phyloP scores from a whole-genome alignment of 352 stramenopile genomes.

The Saprolegnia parasitica region DNA sequence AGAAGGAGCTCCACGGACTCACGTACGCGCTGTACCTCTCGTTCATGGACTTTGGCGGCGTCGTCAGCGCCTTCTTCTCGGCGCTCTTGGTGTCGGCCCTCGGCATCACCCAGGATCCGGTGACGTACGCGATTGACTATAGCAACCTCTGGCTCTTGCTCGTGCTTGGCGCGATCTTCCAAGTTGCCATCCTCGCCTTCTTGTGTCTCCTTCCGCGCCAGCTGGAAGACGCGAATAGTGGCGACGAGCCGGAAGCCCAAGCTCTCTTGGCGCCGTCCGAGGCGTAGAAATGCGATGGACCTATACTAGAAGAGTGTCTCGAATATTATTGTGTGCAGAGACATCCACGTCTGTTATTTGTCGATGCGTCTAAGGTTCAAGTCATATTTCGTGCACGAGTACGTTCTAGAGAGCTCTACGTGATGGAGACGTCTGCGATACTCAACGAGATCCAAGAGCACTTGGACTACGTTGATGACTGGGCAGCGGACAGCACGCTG shows the following conservation, averaged over 20 bases:
- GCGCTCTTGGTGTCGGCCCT: constrained; percentile 50
- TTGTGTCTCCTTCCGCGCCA: constrained; percentile 66
- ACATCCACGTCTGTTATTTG: background rate
- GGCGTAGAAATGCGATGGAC: background rate
- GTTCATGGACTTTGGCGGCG: constrained; percentile 82
- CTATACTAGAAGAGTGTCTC: background rate
- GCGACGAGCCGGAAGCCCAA: too few relatives aligned
- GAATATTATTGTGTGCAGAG: background rate
- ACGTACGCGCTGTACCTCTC: constrained; percentile 78
- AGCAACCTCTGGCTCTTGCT: constrained; percentile 56
- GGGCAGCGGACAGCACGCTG: too few relatives aligned
- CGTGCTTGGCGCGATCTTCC: constrained; percentile 46
- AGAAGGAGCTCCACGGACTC: constrained; percentile 52
- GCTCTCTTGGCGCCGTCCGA: too few relatives aligned
- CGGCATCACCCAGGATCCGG: constrained; percentile 52
- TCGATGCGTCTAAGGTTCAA: too few relatives aligned
- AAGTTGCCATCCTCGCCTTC: constrained; percentile 66
- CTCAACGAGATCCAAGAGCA: too few relatives aligned
- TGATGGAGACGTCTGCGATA: too few relatives aligned
- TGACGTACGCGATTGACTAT: constrained; percentile 58
- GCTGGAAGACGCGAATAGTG: constrained; percentile 29
- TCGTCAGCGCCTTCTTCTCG: constrained; percentile 59
- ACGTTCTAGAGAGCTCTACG: too few relatives aligned
- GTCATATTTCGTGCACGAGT: too few relatives aligned
- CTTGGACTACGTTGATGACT: too few relatives aligned